These are phyloP conservation scores for Fusarium xylarioides DNA, from an alignment of 2,329 filamentous ascomycete genomes.

Conservation along the genomic window DNA sequence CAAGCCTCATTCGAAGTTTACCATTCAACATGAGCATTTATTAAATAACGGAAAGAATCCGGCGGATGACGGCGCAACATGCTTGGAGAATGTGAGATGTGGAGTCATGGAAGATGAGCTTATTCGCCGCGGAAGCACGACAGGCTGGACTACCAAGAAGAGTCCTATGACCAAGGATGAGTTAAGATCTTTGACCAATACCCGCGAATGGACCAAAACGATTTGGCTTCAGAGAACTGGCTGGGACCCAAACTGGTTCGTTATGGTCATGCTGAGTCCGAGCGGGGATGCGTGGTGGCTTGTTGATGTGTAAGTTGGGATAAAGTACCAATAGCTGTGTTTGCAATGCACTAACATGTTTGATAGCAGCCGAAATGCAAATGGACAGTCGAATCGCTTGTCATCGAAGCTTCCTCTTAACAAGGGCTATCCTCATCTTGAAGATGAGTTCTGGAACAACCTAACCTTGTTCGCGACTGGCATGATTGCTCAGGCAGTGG, in stretches of 20 bases:
- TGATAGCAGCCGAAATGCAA: conserved; percentile 41
- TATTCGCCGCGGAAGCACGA: conserved; percentile 65
- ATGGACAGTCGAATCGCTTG: conserved; percentile 42
- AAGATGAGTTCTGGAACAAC: conserved; percentile 61
- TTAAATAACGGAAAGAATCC: conserved; percentile 70
- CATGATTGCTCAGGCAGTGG: conserved; percentile 61
- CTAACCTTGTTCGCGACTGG: conserved; percentile 60
- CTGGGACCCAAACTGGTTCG: conserved; percentile 78
- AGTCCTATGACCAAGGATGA: conserved; percentile 62
- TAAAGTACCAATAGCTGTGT: not conserved
- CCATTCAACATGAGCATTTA: conserved; percentile 67
- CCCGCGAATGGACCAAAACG: conserved; percentile 69
- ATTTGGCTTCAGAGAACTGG: conserved; percentile 75
- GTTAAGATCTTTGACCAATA: conserved; percentile 68
- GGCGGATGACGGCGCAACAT: conserved; percentile 63
- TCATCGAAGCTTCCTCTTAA: conserved; percentile 55
- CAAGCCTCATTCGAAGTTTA: conserved; percentile 68
- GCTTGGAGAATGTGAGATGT: conserved; percentile 70
- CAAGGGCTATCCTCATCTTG: conserved; percentile 55
- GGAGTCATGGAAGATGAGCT: conserved; percentile 70
- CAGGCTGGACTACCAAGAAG: conserved; percentile 69
- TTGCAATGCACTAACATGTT: conserved; percentile 24
- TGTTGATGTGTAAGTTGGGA: conserved; percentile 64
- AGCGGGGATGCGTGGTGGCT: conserved; percentile 84
- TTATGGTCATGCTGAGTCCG: conserved; percentile 75